Evolutionary conservation across 768 basidiomycete genomes (phyloP), one percentile per base, ranked within the genome.

Genomic region (Hypholoma fasciculare): DNA sequence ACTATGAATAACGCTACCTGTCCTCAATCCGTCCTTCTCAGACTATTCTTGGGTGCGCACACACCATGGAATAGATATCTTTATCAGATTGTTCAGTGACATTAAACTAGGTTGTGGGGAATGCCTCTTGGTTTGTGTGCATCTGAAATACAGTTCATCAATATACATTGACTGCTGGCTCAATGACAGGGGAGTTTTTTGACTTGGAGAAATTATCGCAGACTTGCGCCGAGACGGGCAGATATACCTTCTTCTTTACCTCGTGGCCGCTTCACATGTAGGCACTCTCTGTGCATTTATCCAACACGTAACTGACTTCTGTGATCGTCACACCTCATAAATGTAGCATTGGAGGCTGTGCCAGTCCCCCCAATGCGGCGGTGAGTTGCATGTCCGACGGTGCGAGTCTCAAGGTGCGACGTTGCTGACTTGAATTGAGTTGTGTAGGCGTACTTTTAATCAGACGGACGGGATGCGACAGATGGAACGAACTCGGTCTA

Each of bases 231-330:
- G 80, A 81, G 60, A 82, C 80, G 1, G 78, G 81, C 4, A 72
- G 86, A 63, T 89, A 87, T 67, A 86, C 85, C 9, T 89, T 91
- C 69, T 90, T 89, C 78, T 88, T 90, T 72, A 79, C 86, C 1
- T 89, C 86, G 2, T 89, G 86, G 87, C 88, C 88, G 0, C 73
- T 91, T 60, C 82, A 88, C 67, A 83, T 90, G 87, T 88, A 62
- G 63, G 85, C 56, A 23, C 7, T 23, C 49, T 40, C 5, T 27
- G 71, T 53, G 47, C 11, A 44, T 36, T 19, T 52, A 36, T 20
- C 49, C 37, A 23, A 47, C 7, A 13, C 53, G 40, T n/a, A 49
- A 49, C 49, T 38, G n/a, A 50, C 42, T 27, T n/a, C 49, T 54
- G 27, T 59, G 36, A 40, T 54, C 39, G 59, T 23, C 51, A 60